Evolutionary conservation across 164 flowering plant species (phyloP).

Genomic region (Amborella trichopoda): DNA sequence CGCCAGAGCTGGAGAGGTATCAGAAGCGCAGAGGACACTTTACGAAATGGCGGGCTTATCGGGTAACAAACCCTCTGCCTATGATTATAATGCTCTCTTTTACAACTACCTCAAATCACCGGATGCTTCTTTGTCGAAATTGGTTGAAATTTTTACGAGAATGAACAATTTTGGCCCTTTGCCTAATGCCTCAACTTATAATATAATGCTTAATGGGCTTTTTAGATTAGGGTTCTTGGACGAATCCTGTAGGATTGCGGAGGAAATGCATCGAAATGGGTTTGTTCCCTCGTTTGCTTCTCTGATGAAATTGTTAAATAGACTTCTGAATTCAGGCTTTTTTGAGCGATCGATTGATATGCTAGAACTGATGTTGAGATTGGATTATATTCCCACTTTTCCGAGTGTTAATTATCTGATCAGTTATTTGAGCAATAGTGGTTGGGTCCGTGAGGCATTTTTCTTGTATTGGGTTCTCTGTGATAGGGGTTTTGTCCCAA

Average conservation of each 20-base stretch:
- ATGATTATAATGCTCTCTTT: slow-evolving; percentile 35
- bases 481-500: slow-evolving; percentile 14
- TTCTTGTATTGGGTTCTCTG: slow-evolving; percentile 16
- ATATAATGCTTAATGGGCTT: slow-evolving; percentile 29
- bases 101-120: slow-evolving; percentile 21
- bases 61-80: slow-evolving; percentile 25
- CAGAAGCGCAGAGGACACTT: slow-evolving; percentile 20
- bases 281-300: slow-evolving; percentile 27
- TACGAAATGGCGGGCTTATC: slow-evolving; percentile 16
- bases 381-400: slow-evolving; percentile 18
- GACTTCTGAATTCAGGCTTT: slow-evolving; percentile 9
- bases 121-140: slow-evolving; percentile 9
- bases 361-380: slow-evolving; percentile 30
- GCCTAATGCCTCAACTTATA: slow-evolving; percentile 32
- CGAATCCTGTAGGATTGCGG: slow-evolving; percentile 13
- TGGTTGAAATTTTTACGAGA: slow-evolving; percentile 14
- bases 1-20: slow-evolving; percentile 22
- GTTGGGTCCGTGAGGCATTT: slow-evolving; percentile 23
- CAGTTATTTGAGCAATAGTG: slow-evolving; percentile 13
- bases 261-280: slow-evolving; percentile 29
- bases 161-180: slow-evolving; percentile 30
- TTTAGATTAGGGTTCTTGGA: slow-evolving; percentile 11
- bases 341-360: slow-evolving; percentile 14
- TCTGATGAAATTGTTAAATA: slow-evolving; percentile 21
- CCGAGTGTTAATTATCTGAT: slow-evolving; percentile 14